phyloP scores from a whole-genome alignment of 2,329 filamentous ascomycete genomes.

The Sphaerulina musiva region DNA sequence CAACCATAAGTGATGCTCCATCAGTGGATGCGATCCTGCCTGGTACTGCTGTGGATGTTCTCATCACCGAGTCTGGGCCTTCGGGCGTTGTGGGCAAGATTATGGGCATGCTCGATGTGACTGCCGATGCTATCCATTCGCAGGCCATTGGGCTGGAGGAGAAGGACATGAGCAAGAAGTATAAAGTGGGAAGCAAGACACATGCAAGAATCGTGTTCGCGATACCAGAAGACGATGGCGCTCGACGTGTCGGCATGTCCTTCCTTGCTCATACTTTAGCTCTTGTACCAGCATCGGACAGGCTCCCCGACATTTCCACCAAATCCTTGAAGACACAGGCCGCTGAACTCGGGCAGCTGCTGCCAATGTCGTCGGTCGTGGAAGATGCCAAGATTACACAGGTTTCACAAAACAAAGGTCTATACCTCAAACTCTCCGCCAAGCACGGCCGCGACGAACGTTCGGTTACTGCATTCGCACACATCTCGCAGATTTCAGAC shows the following conservation, averaged over 20 bases:
- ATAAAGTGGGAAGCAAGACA: constrained; percentile 75
- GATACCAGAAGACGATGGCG: constrained; percentile 65
- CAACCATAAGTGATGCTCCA: constrained; percentile 62
- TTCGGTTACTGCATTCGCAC: constrained; percentile 61
- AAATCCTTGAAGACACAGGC: constrained; percentile 26
- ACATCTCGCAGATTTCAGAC: constrained; percentile 88
- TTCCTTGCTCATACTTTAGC: constrained; percentile 75
- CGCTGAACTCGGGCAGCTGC: constrained; percentile 39
- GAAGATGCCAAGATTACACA: constrained; percentile 72
- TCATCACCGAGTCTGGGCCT: constrained; percentile 67
- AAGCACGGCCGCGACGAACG: constrained; percentile 10
- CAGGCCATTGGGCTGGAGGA: constrained; percentile 63
- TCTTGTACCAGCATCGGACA: constrained; percentile 44
- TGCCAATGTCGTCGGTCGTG: constrained; percentile 68
- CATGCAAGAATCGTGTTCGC: constrained; percentile 84
- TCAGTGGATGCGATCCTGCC: constrained; percentile 87
- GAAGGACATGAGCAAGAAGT: constrained; percentile 65
- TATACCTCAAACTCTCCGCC: constrained; percentile 67
- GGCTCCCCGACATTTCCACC: constrained; percentile 33
- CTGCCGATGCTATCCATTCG: constrained; percentile 84
- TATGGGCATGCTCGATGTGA: constrained; percentile 84
- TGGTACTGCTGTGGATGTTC: constrained; percentile 79
- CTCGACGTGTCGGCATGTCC: constrained; percentile 80
- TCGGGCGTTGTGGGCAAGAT: constrained; percentile 83
- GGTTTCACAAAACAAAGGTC: constrained; percentile 71